A percentile compares a stretch with the other conserved stretches of the same genome.
Conservation (phyloP, 2,329 filamentous ascomycete species). For the Aspergillus felis region DNA sequence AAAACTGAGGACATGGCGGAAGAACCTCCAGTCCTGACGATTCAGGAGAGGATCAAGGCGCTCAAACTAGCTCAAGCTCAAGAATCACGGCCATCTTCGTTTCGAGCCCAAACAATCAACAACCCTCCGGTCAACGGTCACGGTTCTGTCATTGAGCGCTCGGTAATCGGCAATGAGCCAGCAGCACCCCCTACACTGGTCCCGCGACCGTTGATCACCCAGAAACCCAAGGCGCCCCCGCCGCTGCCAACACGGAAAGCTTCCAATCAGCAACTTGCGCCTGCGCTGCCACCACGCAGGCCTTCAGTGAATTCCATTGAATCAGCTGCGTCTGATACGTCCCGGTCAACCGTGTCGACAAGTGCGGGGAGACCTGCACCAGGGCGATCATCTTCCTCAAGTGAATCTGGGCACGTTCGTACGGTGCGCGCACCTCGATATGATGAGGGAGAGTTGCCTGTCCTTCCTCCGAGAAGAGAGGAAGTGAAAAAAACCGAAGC, state of each 20-base stretch:
- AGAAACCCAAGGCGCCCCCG: slow-evolving; percentile 37
- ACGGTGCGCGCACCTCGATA: slow-evolving; percentile 53
- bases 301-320: slow-evolving; percentile 45
- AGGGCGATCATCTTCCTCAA: slow-evolving; percentile 23
- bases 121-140: slow-evolving; percentile 31
- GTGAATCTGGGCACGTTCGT: slow-evolving; percentile 30
- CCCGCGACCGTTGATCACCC: slow-evolving; percentile 20
- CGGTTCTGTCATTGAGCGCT: slow-evolving; percentile 24
- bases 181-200: slow-evolving; percentile 20
- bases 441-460: slow-evolving; percentile 52
- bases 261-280: slow-evolving; percentile 33
- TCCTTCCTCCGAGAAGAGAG: slow-evolving; percentile 49
- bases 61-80: slow-evolving; percentile 44
- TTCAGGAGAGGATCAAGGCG: slow-evolving; percentile 45
- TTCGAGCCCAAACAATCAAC: slow-evolving; percentile 31
- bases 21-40: slow-evolving; percentile 40
- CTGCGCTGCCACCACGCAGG: slow-evolving; percentile 48
- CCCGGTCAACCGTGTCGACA: slow-evolving; percentile 42
- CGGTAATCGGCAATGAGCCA: slow-evolving; percentile 28
- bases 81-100: slow-evolving; percentile 19
- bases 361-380: slow-evolving; percentile 37
- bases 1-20: slow-evolving; percentile 31
- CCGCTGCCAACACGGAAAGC: slow-evolving; percentile 44
- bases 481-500: slow-evolving; percentile 21
- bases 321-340: slow-evolving; percentile 52